Evolutionary conservation across 2,329 filamentous ascomycete species (phyloP), one percentile per base, ranked within the genome.

Genomic region (Epichloe coenophiala): DNA sequence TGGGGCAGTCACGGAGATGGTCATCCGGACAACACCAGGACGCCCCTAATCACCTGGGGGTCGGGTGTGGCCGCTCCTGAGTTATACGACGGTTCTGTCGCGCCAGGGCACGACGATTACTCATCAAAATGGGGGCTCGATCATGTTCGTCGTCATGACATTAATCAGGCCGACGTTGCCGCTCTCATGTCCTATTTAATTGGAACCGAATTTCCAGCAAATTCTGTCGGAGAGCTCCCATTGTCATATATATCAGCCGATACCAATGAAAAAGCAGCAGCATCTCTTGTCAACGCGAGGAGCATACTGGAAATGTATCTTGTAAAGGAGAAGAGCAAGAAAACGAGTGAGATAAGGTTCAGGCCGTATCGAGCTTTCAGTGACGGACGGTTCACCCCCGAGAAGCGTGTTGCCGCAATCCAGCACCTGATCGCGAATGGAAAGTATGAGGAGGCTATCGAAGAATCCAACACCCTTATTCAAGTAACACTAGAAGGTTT

Each of bases 1-100:
- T 96, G 86, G 84, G 93, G 94, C n/a, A 97, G 90, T 59, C 94
- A 98, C 65, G 94, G 94, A 38, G 93, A 98, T 65, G 93, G 93
- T 7, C 90, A 98, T 67, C 93, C 93, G 0, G 87, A 98, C 65
- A 98, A 97, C 61, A 98, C 93, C 3, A 80, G 93, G 47, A 98
- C 93, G 1, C 93, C 93, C 1, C 72, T 98, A 35, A 87, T 98
- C 57, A 83, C 78, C 3, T 98, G 93, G 93, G 93, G 93, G 93
- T 11, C 93, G 49, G 93, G 93, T 8, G 80, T 97, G 39, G 88
- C 89, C 3, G 77, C 78, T 56, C 93, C 93, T 1, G 71, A 81
- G 46, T 68, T 80, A 2, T 71, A 74, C 35, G 63, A 72, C 3
- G 74, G 73, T 1, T 64, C 65, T 3, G 66, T 78, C 55, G 86